Percentiles rank a stretch among this genome's conserved stretches.
These are phyloP conservation scores for Cruciata laevipes DNA, from an alignment of 257 asterid genomes.

Conservation along the genomic window DNA sequence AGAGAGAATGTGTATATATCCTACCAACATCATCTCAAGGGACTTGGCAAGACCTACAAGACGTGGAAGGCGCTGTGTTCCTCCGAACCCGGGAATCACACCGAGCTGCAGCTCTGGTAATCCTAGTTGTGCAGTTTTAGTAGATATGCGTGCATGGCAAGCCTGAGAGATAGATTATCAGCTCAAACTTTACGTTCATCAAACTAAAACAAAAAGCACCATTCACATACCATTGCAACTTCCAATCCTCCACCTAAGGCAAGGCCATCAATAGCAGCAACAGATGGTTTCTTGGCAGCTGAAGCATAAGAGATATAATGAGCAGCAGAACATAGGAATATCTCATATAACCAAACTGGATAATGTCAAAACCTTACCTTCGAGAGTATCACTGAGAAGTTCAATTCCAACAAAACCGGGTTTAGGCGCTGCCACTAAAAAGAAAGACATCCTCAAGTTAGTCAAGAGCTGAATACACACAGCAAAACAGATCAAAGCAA, in stretches of 20 bases:
- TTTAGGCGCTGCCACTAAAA: slow-evolving; percentile 67
- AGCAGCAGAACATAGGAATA: not conserved
- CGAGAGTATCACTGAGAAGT: slow-evolving; percentile 68
- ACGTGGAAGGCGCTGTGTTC: slow-evolving; percentile 98
- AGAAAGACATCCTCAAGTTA: slow-evolving; percentile 19
- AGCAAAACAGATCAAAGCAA: slow-evolving; percentile 2
- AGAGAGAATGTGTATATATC: slow-evolving; percentile 16
- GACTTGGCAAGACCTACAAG: slow-evolving; percentile 93
- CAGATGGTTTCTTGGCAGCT: slow-evolving; percentile 90
- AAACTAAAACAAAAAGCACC: not conserved
- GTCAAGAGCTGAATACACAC: slow-evolving; percentile 20
- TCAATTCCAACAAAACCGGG: slow-evolving; percentile 84
- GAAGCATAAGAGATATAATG: not conserved
- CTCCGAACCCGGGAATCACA: slow-evolving; percentile 98
- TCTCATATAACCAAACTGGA: not conserved
- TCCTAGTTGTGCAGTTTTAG: slow-evolving; percentile 80
- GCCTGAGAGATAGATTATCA: slow-evolving; percentile 47
- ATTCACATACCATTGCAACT: slow-evolving; percentile 75
- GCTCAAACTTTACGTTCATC: slow-evolving; percentile 4
- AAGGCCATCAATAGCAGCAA: slow-evolving; percentile 96
- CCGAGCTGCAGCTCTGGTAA: slow-evolving; percentile 98
- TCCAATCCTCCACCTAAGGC: slow-evolving; percentile 99
- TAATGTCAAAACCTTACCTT: slow-evolving; percentile 40
- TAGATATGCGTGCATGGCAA: slow-evolving; percentile 94
- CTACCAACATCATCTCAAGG: slow-evolving; percentile 96